Percentiles rank a stretch among this genome's conserved stretches.
Conservation (phyloP, 2,329 filamentous ascomycete species). For the Lasiodiplodia sp. region DNA sequence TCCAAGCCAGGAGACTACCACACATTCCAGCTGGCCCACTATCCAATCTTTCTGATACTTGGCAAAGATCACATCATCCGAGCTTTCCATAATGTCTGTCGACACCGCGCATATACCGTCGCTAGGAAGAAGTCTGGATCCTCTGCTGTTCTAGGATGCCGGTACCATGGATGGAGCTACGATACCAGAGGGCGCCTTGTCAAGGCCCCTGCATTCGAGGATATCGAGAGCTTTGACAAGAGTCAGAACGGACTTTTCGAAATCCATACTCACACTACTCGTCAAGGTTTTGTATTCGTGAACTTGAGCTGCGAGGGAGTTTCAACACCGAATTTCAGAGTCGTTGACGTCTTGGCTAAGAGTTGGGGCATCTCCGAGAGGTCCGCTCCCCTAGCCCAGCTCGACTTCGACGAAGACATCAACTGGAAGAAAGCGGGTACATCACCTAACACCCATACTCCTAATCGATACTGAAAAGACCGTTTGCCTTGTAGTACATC, state of each 20-base stretch:
- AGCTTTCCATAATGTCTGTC: slow-evolving; percentile 56
- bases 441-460: slow-evolving; percentile 21
- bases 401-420: slow-evolving; percentile 46
- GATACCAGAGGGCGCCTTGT: slow-evolving; percentile 52
- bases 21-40: slow-evolving; percentile 45
- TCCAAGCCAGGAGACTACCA: slow-evolving; percentile 47
- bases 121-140: slow-evolving; percentile 48
- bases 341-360: slow-evolving; percentile 30
- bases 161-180: slow-evolving; percentile 58
- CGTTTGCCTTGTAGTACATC: slow-evolving; percentile 28
- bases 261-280: slow-evolving; percentile 38
- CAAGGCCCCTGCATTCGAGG: slow-evolving; percentile 53
- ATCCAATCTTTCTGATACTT: slow-evolving; percentile 51
- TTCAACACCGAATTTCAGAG: slow-evolving; percentile 31
- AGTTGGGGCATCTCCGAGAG: slow-evolving; percentile 32
- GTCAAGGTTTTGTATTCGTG: slow-evolving; percentile 40
- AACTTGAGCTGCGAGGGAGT: slow-evolving; percentile 37
- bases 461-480: slow-evolving; percentile 23
- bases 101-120: slow-evolving; percentile 55
- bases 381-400: slow-evolving; percentile 41
- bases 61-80: slow-evolving; percentile 46
- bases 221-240: slow-evolving; percentile 48
- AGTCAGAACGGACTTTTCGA: slow-evolving; percentile 42
- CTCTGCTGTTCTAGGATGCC: slow-evolving; percentile 51
- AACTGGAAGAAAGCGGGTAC: slow-evolving; percentile 50